Evolutionary conservation across 257 asterid species (phyloP).

Genomic region (Solanum piurae): DNA sequence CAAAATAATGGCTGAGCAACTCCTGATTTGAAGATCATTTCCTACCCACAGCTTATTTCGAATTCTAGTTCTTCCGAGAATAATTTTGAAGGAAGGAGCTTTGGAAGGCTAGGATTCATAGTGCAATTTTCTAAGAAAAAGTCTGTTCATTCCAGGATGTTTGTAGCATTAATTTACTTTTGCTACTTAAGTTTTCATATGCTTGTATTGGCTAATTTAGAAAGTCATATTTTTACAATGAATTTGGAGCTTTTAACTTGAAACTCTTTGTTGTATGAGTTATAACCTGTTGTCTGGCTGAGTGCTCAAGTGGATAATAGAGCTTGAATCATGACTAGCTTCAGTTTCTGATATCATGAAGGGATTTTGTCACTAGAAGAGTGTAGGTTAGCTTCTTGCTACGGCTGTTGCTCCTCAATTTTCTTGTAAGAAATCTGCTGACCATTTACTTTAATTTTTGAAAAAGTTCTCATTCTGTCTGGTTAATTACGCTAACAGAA

Average conservation of each 20-base stretch:
- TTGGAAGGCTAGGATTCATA: neutral
- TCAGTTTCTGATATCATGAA: neutral
- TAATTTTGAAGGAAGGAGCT: neutral
- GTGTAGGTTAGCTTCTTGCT: neutral
- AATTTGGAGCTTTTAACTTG: neutral
- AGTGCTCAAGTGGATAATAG: neutral
- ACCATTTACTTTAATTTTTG: neutral
- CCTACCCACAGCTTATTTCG: neutral
- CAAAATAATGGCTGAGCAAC: neutral
- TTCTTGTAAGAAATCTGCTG: neutral
- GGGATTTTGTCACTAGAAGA: neutral
- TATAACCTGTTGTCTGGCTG: neutral
- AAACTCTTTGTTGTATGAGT: neutral
- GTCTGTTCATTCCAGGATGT: neutral
- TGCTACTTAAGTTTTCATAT: neutral
- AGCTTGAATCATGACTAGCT: neutral
- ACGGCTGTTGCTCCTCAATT: neutral
- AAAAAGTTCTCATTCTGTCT: neutral
- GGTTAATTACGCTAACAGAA: neutral
- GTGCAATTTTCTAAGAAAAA: neutral
- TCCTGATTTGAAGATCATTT: neutral
- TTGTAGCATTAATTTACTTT: neutral
- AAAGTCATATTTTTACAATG: neutral
- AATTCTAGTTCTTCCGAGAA: neutral
- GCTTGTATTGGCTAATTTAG: neutral